Base-by-base conservation (phyloP, 768 basidiomycete species). In the Lactarius hengduanensis region DNA sequence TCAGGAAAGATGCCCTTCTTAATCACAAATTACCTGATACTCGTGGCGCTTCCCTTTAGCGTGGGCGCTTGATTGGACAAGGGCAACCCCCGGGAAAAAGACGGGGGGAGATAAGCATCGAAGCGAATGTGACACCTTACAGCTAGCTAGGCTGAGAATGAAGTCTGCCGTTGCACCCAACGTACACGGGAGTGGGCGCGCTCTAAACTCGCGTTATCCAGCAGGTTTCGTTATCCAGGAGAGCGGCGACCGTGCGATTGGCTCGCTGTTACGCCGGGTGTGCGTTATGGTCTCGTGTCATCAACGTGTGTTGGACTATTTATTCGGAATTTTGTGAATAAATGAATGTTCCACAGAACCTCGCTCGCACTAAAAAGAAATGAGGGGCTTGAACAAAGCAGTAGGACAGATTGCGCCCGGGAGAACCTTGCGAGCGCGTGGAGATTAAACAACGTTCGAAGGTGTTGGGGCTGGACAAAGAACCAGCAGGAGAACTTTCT, bases 1-100 rank as follows among this genome's bases (percentile, higher is more conserved):
- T 43, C 38, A 61, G 62, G 62, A 45, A 59, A 63, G 53, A 50
- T n/a, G 34, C 53, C 61, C 50, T 60, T 62, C 59, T 62, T 47
- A 30, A 67, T 62, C 68, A 67, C 65, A 66, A 30, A 63, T 68
- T 67, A 67, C 61, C 11, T 69, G 65, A 67, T 60, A 36, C 61
- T 62, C 65, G 54, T 59, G 65, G 65, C 59, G 59, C 15, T 47
- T 43, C 22, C 50, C 62, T 30, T 59, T 38, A 63, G 34, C 57
- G 32, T 58, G 50, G 47, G 66, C 66, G 66, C 62, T 47, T 63
- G 41, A 8, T 38, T 20, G 38, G 30, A 26, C 40, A 56, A 60
- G 30, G 57, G 47, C 8, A 57, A 62, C 50, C 30, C 30, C 53
- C 58, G 57, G 50, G 50, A 56, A 26, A 43, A 26, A 55, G 50